A percentile compares a stretch with the other conserved stretches of the same genome.
These are phyloP conservation scores for Pneumocystis murina DNA, from an alignment of 1,139 yeast genomes.

Conservation along the genomic window DNA sequence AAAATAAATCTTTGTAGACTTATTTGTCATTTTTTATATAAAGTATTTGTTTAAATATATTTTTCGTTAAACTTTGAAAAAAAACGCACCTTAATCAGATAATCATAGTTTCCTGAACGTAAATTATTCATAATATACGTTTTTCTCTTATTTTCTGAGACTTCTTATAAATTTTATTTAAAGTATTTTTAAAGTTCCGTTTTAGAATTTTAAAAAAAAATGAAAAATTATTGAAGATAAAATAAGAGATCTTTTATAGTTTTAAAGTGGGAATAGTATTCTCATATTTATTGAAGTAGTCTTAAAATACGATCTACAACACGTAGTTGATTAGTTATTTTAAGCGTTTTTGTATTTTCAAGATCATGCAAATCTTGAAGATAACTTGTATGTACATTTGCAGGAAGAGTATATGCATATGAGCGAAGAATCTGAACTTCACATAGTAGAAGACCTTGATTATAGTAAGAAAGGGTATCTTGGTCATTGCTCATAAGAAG, in stretches of 20 bases:
- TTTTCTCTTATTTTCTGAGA: background rate
- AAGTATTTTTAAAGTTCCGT: background rate
- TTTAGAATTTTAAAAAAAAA: background rate
- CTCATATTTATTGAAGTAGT: background rate
- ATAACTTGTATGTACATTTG: conserved; percentile 15
- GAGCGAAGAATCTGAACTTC: conserved; percentile 16
- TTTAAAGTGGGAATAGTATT: background rate
- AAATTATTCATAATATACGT: background rate
- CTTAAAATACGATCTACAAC: background rate
- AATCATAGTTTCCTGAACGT: background rate
- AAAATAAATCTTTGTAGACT: background rate
- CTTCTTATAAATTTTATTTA: background rate
- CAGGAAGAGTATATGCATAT: conserved; percentile 10
- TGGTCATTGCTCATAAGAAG: conserved; percentile 17
- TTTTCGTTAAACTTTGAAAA: background rate
- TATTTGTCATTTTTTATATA: background rate
- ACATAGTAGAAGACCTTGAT: conserved; percentile 19
- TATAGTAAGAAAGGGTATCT: conserved; percentile 15
- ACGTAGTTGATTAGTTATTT: background rate
- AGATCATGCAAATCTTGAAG: conserved; percentile 16
- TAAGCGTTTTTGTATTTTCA: conserved; percentile 10
- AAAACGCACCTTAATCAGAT: background rate
- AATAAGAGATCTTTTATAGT: background rate
- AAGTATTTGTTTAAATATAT: background rate
- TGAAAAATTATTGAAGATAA: background rate